phyloP scores from a whole-genome alignment of 2,329 filamentous ascomycete genomes.

The Hypoxylon sp. region DNA sequence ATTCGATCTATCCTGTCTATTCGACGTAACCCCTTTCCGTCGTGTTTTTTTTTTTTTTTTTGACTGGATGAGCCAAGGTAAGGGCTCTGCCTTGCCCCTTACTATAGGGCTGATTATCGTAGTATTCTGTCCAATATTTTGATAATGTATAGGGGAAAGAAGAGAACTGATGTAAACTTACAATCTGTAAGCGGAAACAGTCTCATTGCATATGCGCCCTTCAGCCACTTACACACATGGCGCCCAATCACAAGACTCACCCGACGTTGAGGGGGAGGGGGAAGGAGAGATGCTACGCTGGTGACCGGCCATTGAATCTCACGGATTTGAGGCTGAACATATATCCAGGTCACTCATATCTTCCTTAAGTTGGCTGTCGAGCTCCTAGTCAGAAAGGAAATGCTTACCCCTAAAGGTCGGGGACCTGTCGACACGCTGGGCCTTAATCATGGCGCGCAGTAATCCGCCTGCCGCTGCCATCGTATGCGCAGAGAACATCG shows the following conservation, averaged over 20 bases:
- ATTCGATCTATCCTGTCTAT: no score
- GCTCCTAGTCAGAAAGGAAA: background rate
- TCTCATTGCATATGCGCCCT: slow-evolving; percentile 14
- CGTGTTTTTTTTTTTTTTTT: no score
- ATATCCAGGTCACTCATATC: background rate
- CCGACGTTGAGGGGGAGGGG: slow-evolving; percentile 2
- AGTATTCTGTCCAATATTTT: no score
- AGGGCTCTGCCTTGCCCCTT: no score
- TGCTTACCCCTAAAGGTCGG: background rate
- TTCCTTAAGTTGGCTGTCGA: background rate
- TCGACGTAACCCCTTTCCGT: no score
- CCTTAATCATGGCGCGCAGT: slow-evolving; percentile 7
- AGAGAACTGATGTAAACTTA: background rate
- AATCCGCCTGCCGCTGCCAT: slow-evolving; percentile 14
- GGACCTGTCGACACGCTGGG: background rate
- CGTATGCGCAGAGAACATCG: slow-evolving; percentile 41
- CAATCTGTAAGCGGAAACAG: slow-evolving; percentile 4
- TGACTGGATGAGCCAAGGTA: no score
- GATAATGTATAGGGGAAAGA: no score
- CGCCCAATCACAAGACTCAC: slow-evolving; percentile 18
- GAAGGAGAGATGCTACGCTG: slow-evolving; percentile 12
- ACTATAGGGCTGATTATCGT: no score
- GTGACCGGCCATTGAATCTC: slow-evolving; percentile 1
- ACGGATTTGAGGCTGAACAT: background rate
- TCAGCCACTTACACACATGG: slow-evolving; percentile 7